Base-by-base conservation (phyloP, 2,329 filamentous ascomycete species). In the Teratosphaeria pseudoeucalypti region DNA sequence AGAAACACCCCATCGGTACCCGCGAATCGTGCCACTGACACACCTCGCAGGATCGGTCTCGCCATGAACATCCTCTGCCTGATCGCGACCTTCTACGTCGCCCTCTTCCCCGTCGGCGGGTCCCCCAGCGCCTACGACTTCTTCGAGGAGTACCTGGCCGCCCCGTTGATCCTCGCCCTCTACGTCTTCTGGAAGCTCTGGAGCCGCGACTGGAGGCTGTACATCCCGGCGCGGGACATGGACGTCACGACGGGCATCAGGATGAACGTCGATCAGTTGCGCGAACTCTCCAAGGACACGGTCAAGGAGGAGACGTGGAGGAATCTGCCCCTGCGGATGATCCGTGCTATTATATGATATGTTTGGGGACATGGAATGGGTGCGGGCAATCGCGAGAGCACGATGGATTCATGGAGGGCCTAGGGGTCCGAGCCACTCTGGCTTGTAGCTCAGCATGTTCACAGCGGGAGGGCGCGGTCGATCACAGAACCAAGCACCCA, bases 31-130 rank as follows among this genome's bases (percentile, higher is more conserved):
- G n/a, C 9, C 23, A 10, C 43, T 49, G 19, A 49, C 43, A 19
- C 43, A 10, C 43, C 19, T n/a, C 11, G n/a, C n/a, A 49, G 43
- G 43, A 49, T 87, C 14, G 85, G 86, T 23, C 75, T 88, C 10
- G 57, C 67, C 56, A 76, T 89, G 56, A 83, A 82, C 67, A 62
- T 78, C 26, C 76, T 92, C 55, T 85, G 95, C 34, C 80, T 96
- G 29, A 71, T 87, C 54, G 89, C 88, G 0, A 90, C 96, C 71
- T 70, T 71, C 63, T 96, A 90, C 89, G 86, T 88, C 56, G 90
- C 88, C 32, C 85, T 89, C 3, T 90, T 85, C 70, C 90, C 91
- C 3, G 81, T 92, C 19, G 66, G 63, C 10, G 70, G 65, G 52
- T 62, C 52, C 12, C 32, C 14, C 57, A 60, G 47, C 52, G 67